phyloP scores from a whole-genome alignment of 257 asterid species.

The Asclepias syriaca region DNA sequence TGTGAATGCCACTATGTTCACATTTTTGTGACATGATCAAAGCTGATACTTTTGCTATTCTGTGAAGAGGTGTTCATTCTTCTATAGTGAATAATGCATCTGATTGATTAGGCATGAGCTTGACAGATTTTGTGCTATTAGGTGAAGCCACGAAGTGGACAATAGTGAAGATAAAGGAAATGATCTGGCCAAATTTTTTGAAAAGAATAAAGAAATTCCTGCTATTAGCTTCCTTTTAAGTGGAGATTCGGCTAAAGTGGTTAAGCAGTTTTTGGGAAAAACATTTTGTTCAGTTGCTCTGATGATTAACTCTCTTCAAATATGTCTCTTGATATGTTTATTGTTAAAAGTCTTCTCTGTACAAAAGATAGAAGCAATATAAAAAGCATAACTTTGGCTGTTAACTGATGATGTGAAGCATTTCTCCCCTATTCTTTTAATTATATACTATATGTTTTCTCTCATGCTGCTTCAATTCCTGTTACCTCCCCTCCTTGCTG shows the following conservation, averaged over 20 bases:
- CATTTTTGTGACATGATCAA: too few species aligned
- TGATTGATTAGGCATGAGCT: neutral
- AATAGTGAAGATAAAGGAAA: neutral
- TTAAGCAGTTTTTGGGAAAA: neutral
- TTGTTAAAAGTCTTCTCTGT: neutral
- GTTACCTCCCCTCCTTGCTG: conserved; percentile 15
- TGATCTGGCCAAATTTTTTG: neutral
- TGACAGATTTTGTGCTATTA: neutral
- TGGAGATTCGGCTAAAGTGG: neutral
- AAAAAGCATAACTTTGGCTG: neutral
- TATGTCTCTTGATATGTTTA: neutral
- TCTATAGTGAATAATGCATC: neutral
- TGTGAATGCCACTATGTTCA: neutral
- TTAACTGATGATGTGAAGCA: neutral
- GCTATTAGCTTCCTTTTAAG: neutral
- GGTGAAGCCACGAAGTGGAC: neutral
- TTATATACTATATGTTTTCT: neutral
- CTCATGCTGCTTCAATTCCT: conserved; percentile 4
- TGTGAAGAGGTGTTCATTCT: neutral
- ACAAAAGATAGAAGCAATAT: neutral
- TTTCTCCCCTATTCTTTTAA: neutral
- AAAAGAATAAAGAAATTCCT: neutral
- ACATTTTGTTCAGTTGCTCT: neutral
- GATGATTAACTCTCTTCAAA: neutral
- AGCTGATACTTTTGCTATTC: neutral